These are phyloP conservation scores for Penicillium corylophilum DNA, from an alignment of 2,329 filamentous ascomycete species.

Conservation along the genomic window DNA sequence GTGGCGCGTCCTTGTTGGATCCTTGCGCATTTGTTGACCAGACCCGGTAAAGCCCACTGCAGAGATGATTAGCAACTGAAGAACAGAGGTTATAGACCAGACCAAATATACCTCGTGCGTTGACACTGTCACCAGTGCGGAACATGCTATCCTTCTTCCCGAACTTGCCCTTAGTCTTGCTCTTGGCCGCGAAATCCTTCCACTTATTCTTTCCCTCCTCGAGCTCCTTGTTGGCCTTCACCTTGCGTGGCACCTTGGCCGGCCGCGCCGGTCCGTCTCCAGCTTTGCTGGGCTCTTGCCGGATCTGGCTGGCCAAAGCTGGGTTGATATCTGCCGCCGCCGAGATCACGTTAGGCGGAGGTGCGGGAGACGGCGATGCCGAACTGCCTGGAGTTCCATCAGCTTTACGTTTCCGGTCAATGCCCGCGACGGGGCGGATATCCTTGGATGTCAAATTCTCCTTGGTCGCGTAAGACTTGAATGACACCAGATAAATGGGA, in stretches of 20 bases:
- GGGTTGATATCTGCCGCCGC: slow-evolving; percentile 67
- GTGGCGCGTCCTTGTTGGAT: slow-evolving; percentile 76
- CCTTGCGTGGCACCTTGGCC: slow-evolving; percentile 68
- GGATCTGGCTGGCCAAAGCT: slow-evolving; percentile 62
- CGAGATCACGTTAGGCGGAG: slow-evolving; percentile 59
- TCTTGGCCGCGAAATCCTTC: slow-evolving; percentile 85
- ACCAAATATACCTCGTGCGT: slow-evolving; percentile 69
- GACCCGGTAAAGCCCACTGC: slow-evolving; percentile 94
- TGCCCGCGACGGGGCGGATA: slow-evolving; percentile 70
- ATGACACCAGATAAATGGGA: slow-evolving; percentile 91
- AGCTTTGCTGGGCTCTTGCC: slow-evolving; percentile 63
- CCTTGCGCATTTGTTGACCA: slow-evolving; percentile 93
- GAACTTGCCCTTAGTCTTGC: slow-evolving; percentile 64
- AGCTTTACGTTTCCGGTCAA: slow-evolving; percentile 78
- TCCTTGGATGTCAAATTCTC: slow-evolving; percentile 81
- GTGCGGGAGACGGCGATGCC: slow-evolving; percentile 43
- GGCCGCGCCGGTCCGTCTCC: slow-evolving; percentile 59
- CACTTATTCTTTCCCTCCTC: slow-evolving; percentile 91
- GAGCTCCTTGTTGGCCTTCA: slow-evolving; percentile 88
- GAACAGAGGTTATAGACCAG: neutral
- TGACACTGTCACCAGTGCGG: slow-evolving; percentile 80
- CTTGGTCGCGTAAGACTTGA: slow-evolving; percentile 80
- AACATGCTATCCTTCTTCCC: slow-evolving; percentile 97
- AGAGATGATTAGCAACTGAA: slow-evolving; percentile 24
- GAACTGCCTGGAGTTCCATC: slow-evolving; percentile 66